A percentile compares a stretch with the other conserved stretches of the same genome.
Conservation (phyloP, 345 rosid species). For the Sisymbrium irio region DNA sequence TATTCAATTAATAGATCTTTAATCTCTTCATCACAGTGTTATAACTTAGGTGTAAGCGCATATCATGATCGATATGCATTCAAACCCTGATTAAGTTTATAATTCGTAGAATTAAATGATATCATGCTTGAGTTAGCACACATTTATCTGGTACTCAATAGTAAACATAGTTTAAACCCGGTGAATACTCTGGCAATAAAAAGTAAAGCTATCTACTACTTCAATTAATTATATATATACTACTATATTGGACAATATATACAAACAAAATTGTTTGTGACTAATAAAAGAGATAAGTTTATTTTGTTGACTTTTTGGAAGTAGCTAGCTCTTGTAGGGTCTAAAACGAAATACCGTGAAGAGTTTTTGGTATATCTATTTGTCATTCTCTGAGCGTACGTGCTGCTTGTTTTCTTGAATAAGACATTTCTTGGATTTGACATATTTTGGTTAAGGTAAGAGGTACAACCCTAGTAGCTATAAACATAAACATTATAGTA, state of each 20-base stretch:
- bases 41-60: no score
- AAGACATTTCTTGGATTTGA: constrained; percentile 21
- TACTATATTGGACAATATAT: neutral
- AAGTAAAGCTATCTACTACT: neutral
- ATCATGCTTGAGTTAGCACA: neutral
- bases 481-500: neutral
- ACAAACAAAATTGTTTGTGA: neutral
- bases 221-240: neutral
- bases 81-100: neutral
- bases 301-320: constrained; percentile 12
- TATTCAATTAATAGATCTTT: constrained; percentile 15
- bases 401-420: constrained; percentile 16
- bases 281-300: neutral
- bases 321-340: constrained; percentile 22
- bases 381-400: constrained; percentile 18
- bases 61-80: neutral
- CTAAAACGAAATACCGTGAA: neutral
- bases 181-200: neutral
- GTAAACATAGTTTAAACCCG: neutral
- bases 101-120: neutral
- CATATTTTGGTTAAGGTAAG: constrained; percentile 11
- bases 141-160: neutral
- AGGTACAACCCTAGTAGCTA: neutral
- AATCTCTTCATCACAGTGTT: neutral
- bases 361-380: neutral